phyloP scores from a whole-genome alignment of 305 asterid species.

The Fraxinus ornus region DNA sequence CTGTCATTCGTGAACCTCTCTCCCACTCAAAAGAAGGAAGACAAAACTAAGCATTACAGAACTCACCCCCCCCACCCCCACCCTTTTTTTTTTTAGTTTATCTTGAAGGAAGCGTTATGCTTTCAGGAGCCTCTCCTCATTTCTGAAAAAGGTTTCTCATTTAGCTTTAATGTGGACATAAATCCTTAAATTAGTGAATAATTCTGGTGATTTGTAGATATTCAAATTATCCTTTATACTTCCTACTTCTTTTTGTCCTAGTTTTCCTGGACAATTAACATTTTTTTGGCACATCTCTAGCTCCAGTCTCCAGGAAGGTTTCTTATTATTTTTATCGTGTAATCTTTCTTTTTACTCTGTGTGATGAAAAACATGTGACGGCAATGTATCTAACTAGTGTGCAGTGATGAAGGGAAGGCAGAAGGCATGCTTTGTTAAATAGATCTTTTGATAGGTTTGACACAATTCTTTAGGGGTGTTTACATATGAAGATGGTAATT shows the following conservation, averaged over 20 bases:
- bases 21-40: neutral
- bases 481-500: neutral
- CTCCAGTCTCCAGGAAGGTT: neutral
- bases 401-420: neutral
- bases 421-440: neutral
- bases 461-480: neutral
- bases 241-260: neutral
- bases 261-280: neutral
- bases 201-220: neutral
- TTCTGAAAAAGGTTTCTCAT: neutral
- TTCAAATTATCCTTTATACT: neutral
- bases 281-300: neutral
- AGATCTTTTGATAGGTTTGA: neutral
- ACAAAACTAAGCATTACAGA: neutral
- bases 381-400: neutral
- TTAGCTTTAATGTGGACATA: neutral
- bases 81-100: neutral
- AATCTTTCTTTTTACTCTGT: neutral
- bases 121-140: neutral
- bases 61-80: neutral
- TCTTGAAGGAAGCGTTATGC: neutral
- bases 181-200: neutral
- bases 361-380: neutral
- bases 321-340: neutral
- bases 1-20: neutral